Evolutionary conservation across 179 eudicot genomes (phyloP).

Genomic region (Corrigiola litoralis): DNA sequence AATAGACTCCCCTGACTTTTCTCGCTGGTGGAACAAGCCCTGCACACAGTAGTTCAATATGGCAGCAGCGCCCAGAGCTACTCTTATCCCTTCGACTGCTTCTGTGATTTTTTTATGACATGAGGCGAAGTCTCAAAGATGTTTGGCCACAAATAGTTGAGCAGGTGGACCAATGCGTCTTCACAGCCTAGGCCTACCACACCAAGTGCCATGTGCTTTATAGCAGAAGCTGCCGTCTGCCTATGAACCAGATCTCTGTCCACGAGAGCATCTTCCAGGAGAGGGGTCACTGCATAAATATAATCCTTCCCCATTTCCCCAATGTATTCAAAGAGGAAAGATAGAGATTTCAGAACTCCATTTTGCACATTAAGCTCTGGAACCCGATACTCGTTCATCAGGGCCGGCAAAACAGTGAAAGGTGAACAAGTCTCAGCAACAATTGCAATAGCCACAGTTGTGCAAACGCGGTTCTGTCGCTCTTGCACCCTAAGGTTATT

Average conservation of each 20-base stretch:
- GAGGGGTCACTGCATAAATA: constrained; percentile 86
- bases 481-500: constrained; percentile 92
- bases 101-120: constrained; percentile 69
- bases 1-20: constrained; percentile 91
- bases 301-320: constrained; percentile 98
- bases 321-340: constrained; percentile 85
- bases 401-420: constrained; percentile 80
- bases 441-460: constrained; percentile 91
- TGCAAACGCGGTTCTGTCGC: constrained; percentile 95
- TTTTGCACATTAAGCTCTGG: constrained; percentile 94
- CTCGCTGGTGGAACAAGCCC: constrained; percentile 89
- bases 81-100: constrained; percentile 88
- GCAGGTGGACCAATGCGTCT: constrained; percentile 74
- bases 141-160: constrained; percentile 91
- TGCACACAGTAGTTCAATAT: constrained; percentile 61
- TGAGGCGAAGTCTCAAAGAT: constrained; percentile 93
- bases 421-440: constrained; percentile 97
- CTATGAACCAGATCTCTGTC: constrained; percentile 84
- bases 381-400: constrained; percentile 96
- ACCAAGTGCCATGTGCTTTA: constrained; percentile 90
- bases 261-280: constrained; percentile 90
- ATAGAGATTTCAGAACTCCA: constrained; percentile 79
- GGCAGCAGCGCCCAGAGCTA: constrained; percentile 78
- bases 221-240: constrained; percentile 94
- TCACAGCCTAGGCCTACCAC: constrained; percentile 92